A percentile compares a stretch with the other conserved stretches of the same genome.
Evolutionary conservation across 208 protist species (phyloP).

Genomic region (Crithidia acanthocephali): DNA sequence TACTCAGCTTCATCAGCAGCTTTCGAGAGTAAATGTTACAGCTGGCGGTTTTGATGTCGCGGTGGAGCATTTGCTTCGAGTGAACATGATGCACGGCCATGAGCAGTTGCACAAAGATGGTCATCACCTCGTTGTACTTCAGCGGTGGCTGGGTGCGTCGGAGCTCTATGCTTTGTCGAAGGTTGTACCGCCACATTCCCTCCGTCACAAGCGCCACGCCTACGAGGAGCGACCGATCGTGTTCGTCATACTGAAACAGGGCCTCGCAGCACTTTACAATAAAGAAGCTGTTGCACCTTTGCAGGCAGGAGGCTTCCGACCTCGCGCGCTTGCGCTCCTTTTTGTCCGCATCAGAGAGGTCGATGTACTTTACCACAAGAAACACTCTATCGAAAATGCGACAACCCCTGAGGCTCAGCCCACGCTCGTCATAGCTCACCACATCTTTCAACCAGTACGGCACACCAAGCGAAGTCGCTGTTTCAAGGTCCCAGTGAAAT

Average conservation of each 20-base stretch:
- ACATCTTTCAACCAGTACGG: no score
- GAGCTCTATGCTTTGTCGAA: constrained; percentile 18
- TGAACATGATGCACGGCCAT: constrained; percentile 85
- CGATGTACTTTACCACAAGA: neutral
- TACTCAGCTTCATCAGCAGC: constrained; percentile 61
- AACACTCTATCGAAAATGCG: no score
- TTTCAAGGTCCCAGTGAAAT: no score
- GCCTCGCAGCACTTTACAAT: constrained; percentile 84
- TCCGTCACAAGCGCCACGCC: constrained; percentile 80
- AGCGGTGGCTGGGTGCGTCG: constrained; percentile 28
- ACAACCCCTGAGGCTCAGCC: no score
- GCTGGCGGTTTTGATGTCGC: constrained; percentile 83
- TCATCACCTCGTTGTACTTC: constrained; percentile 60
- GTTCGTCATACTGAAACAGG: constrained; percentile 45
- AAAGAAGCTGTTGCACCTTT: constrained; percentile 74
- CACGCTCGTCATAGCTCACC: no score
- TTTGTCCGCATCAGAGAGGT: neutral
- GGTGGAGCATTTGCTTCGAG: constrained; percentile 74
- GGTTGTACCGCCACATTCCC: constrained; percentile 69
- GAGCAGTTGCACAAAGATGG: constrained; percentile 66
- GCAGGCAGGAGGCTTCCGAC: constrained; percentile 59
- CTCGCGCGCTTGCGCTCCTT: neutral
- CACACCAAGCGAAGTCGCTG: no score
- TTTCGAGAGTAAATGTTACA: constrained; percentile 50
- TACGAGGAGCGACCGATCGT: constrained; percentile 43